Conservation (phyloP, 2,329 filamentous ascomycete species). For the Phyllachora maydis region DNA sequence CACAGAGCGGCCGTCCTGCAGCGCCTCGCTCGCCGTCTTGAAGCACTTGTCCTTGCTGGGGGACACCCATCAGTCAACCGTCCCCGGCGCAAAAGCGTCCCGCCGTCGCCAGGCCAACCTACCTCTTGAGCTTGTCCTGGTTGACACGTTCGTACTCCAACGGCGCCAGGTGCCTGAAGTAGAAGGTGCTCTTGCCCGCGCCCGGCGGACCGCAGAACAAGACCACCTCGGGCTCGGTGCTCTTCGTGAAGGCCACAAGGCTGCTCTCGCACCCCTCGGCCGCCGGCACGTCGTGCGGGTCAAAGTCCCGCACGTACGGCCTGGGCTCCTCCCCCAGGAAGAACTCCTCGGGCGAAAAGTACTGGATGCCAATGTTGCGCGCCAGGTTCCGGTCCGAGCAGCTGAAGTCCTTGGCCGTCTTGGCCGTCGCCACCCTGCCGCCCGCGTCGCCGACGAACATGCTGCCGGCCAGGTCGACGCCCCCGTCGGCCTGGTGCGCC, state of each 20-base stretch:
- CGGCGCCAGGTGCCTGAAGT: conserved; percentile 55
- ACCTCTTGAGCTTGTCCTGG: conserved; percentile 68
- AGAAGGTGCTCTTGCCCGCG: conserved; percentile 83
- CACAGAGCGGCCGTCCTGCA: conserved; percentile 47
- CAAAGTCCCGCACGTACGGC: conserved; percentile 49
- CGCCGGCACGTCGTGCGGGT: conserved; percentile 38
- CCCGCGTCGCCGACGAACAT: conserved; percentile 84
- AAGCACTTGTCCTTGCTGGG: conserved; percentile 40
- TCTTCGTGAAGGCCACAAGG: conserved; percentile 31
- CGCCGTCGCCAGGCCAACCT: conserved; percentile 19
- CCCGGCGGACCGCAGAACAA: conserved; percentile 79
- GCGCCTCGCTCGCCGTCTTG: conserved; percentile 44
- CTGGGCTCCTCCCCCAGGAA: conserved; percentile 51
- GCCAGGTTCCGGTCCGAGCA: conserved; percentile 64
- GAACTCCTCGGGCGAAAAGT: conserved; percentile 79
- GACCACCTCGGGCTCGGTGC: conserved; percentile 50
- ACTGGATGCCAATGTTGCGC: conserved; percentile 60
- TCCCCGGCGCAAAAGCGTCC: too few species aligned
- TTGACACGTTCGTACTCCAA: conserved; percentile 73
- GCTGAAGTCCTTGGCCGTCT: conserved; percentile 35
- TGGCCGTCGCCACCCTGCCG: conserved; percentile 27
- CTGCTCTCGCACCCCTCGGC: conserved; percentile 7
- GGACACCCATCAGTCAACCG: too few species aligned
- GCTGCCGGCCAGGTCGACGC: conserved; percentile 49
- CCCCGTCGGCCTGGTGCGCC: conserved; percentile 29